Base-by-base conservation (phyloP, 164 flowering plant genomes). In the Berberis vulgaris region DNA sequence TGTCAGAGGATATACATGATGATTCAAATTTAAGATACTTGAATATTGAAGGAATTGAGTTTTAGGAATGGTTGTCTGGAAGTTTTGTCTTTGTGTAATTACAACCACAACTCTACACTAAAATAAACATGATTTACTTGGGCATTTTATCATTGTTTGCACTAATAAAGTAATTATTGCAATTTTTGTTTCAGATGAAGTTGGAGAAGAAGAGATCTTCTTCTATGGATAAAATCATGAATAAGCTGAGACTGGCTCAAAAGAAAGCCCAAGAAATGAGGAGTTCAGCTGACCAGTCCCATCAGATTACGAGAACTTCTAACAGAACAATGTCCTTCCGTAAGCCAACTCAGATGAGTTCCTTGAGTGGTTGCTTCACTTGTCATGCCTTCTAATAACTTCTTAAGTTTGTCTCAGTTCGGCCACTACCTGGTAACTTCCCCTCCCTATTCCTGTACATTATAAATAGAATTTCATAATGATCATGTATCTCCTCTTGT, bases 261-360 rank as follows among this genome's bases (percentile, higher is more conserved):
- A 85, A 78, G 81, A 89, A 74, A 72, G 99, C 97, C 41, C 94
- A 88, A 70, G 86, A 82, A 65, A 89, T 95, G 99, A 90, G 99
- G 74, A 84, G 74, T 71, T 80, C 80, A 59, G 77, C 80, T 67
- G 79, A 71, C 68, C 83, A 82, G 66, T 66, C 80, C 38, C 76
- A 72, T 62, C 84, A 76, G 76, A 83, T 81, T 72, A 59, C 84
- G 55, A 69, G 61, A 68, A 60, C 81, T 49, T 73, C 87, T 10
- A 68, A 71, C 11, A 83, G 76, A 69, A 73, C 78, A 52, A 7
- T 81, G 64, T 76, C 82, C 41, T 76, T 86, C 55, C 79, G 79
- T 10, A 78, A 77, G 75, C 72, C 78, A 54, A 77, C 79, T 12
- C 93, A 82, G 62, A 83, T 82, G 61, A 69, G 80, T 66, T 85